Evolutionary conservation across 2,329 filamentous ascomycete species (phyloP).

Genomic region (Plectosphaerella sp.): DNA sequence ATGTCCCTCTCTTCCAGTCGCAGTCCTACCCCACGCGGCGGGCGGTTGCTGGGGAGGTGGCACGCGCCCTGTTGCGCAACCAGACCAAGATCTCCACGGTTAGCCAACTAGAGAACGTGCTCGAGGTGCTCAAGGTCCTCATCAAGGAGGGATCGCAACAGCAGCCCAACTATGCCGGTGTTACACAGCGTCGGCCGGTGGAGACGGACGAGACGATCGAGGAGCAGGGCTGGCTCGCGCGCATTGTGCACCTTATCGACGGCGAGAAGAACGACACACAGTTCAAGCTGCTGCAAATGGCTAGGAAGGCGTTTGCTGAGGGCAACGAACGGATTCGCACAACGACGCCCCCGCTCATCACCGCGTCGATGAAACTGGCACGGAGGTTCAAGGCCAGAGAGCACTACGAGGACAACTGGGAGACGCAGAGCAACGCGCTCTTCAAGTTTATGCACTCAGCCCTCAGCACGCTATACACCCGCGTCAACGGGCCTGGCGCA

Average conservation of each 20-base stretch:
- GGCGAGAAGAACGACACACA: conserved; percentile 87
- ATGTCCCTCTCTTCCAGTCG: conserved; percentile 81
- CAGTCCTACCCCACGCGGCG: conserved; percentile 91
- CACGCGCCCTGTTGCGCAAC: conserved; percentile 75
- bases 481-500: conserved; percentile 71
- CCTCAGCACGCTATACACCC: conserved; percentile 80
- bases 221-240: conserved; percentile 94
- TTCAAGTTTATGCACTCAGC: conserved; percentile 95
- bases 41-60: conserved; percentile 85
- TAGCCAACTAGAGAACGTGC: conserved; percentile 79
- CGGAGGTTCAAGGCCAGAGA: conserved; percentile 85
- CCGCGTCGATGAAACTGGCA: conserved; percentile 83
- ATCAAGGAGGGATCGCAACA: conserved; percentile 89
- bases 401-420: conserved; percentile 68
- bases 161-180: conserved; percentile 78
- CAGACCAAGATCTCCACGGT: conserved; percentile 74
- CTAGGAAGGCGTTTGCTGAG: conserved; percentile 80
- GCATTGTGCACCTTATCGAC: conserved; percentile 83
- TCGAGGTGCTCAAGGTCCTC: conserved; percentile 84
- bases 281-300: conserved; percentile 86
- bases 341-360: conserved; percentile 89
- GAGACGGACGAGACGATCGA: conserved; percentile 98
- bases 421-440: conserved; percentile 65
- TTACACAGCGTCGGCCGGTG: conserved; percentile 65
- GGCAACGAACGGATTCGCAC: conserved; percentile 95